Evolutionary conservation across 192 early-diverging fungal genomes (phyloP), one percentile per base, ranked within the genome.

Genomic region (Gigaspora rosea): DNA sequence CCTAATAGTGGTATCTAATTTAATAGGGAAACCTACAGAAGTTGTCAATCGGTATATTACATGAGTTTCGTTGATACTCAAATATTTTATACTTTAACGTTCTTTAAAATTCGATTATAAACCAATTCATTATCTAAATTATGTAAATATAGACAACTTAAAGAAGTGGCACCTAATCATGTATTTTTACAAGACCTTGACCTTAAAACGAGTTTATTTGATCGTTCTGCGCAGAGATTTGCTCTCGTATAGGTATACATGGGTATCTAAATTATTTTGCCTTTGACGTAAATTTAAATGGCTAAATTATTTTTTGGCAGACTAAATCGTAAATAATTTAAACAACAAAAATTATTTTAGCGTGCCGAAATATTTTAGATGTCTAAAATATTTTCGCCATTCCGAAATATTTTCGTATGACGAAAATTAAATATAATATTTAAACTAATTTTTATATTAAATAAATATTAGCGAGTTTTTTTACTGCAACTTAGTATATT

Each of bases 181-280:
- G 86, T 90, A 16, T 91, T 94, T 69, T 77, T 98, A 50, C 80
- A 86, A 72, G 94, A 97, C 47, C 81, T 94, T 41, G 91, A 88
- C 48, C 81, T 91, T 71, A 95, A 97, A 82, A 88, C 89, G 8
- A 88, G 87, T 71, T 83, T 96, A 69, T 98, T 98, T 89, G 95
- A 97, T 76, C 87, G 92, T 35, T 78, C 82, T 68, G 85, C 88
- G 32, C 73, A 84, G 73, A 82, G 87, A 54, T 90, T 82, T 77
- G 83, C 82, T 33, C 71, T 85, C 35, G 78, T 82, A 35, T 85
- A 80, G 78, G 73, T 3, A n/a, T n/a, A n/a, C n/a, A n/a, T n/a
- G n/a, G n/a, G n/a, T n/a, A n/a, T n/a, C n/a, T n/a, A n/a, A n/a
- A n/a, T n/a, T n/a, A n/a, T n/a, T n/a, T n/a, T n/a, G n/a, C n/a